Base-by-base conservation (phyloP, 2,329 filamentous ascomycete species). In the Calonectria hongkongensis region DNA sequence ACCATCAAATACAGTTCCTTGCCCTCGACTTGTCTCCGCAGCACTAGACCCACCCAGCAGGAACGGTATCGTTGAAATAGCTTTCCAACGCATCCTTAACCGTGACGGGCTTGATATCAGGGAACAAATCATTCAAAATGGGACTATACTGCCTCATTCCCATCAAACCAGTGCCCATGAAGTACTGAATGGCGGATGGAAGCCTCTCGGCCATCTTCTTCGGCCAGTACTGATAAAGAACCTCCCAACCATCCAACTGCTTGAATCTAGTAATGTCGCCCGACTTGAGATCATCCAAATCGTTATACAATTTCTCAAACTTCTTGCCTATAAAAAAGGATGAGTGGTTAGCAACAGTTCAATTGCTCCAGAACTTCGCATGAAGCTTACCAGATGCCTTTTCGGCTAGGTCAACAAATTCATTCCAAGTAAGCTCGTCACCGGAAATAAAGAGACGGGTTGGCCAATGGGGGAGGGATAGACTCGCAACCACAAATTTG, bases 181-280 rank as follows among this genome's bases (percentile, higher is more conserved):
- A 60, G 10, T 60, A 60, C 13, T 60, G 54, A 16, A 60, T 60
- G 12, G 54, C 54, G 13, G 54, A 60, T 41, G 54, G 54, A 41
- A 60, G 54, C 39, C 54, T 60, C 21, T 60, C 54, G 12, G 21
- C 54, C 54, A 60, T 60, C 21, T 41, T 60, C 33, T 60, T 60
- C n/a, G 54, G 54, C 33, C 54, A 60, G 21, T 60, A 60, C 15
- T 60, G 12, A 4, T 60, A 60, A 10, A 60, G 54, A 2, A 41
- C 36, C 21, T 60, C 54, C 54, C 54, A 60, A 7, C 54, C 54
- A 41, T 60, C 54, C 25, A 60, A 25, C 25, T 60, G 54, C 15
- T 41, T 41, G 36, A 60, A 60, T 6, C 54, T n/a, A 60, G 33
- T 27, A 15, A 60, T 60, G 13, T 60, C 54, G 7, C 54, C 54